Evolutionary conservation across 139 green algal species (phyloP), one percentile per base, ranked within the genome.

Genomic region (Ostreobium quekettii): DNA sequence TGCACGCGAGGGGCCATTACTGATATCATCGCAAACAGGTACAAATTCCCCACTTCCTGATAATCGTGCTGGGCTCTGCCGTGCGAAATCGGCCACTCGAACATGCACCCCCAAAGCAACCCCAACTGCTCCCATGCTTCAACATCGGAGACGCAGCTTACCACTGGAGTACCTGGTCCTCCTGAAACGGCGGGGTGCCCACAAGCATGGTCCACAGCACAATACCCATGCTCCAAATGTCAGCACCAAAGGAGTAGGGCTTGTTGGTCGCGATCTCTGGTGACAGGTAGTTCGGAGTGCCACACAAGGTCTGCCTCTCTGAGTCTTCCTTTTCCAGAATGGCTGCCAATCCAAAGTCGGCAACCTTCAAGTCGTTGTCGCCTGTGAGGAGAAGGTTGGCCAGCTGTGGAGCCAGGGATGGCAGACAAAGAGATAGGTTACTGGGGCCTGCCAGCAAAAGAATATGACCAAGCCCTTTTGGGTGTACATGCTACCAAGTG

Each of bases 201-300:
- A 24, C 32, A 35, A 74, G 60, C 36, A 74, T 46, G 5, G 65
- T 71, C 39, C 38, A 74, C 58, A 74, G 33, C 5, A 71, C 65
- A 7, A 74, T 42, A 6, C 67, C 67, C n/a, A 74, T 39, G 33
- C 60, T 73, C 67, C 67, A 74, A 15, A 76, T 33, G 60, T 74
- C 67, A 24, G 67, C 60, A 4, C 6, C 6, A n/a, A 65, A 65
- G 4, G 58, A 38, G 60, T 74, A 74, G 8, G 15, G 64, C 5
- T 47, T 32, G 22, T 31, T 30, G 22, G 48, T 42, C 22, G 47
- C 35, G 19, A 77, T 58, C 35, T 78, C 62, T 22, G 71, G 71
- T n/a, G 59, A 37, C 7, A 77, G 22, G 48, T 77, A 77, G 71
- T 77, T 77, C 22, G 71, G 66, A 24, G 47, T 78, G 22, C 71